Evolutionary conservation across 495 filamentous ascomycete species (phyloP), one percentile per base, ranked within the genome.

Genomic region (Jackrogersella minutella): DNA sequence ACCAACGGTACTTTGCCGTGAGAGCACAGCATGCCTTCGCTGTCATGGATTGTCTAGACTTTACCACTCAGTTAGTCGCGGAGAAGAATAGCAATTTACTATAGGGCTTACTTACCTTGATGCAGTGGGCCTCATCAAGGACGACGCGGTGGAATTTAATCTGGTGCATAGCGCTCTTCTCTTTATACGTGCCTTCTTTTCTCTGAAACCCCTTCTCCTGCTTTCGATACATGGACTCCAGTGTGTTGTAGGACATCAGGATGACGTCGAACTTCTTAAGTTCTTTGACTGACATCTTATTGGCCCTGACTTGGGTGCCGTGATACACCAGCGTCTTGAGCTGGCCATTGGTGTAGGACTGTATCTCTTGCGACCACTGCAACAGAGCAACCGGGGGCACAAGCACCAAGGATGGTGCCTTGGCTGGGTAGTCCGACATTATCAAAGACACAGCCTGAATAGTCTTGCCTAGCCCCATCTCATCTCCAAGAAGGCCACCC

Each of bases 381-480:
- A 97, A 95, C 33, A 99, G 77, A 60, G 95, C 95, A 54, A 99
- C 95, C 2, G 95, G 96, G 11, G 95, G 95, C 1, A 96, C 92
- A 39, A 97, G 83, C 5, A 99, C 95, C 5, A 99, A 79, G 2
- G 93, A 91, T 4, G 95, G 92, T 30, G 87, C 75, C 51, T 87
- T 86, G 30, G 89, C 90, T 14, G 93, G 93, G 66, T 90, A 97
- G 73, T 99, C 93, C 5, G 93, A 96, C 93, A 98, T 99, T 73
- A 99, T 91, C 11, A 98, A 82, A 7, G 93, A 96, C 5, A 99
- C 93, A 1, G 95, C 93, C 66, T 99, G 95, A 36, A 99, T 97
- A 0, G 95, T 99, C 81, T 99, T 99, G 26, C 95, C 95, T 85
- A 98, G 95, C 16, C 93, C 93, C 93, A 97, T 97, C 74, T 97